These are phyloP conservation scores for Coemansia aciculifera DNA, from an alignment of 192 early-diverging fungal species.

Conservation along the genomic window DNA sequence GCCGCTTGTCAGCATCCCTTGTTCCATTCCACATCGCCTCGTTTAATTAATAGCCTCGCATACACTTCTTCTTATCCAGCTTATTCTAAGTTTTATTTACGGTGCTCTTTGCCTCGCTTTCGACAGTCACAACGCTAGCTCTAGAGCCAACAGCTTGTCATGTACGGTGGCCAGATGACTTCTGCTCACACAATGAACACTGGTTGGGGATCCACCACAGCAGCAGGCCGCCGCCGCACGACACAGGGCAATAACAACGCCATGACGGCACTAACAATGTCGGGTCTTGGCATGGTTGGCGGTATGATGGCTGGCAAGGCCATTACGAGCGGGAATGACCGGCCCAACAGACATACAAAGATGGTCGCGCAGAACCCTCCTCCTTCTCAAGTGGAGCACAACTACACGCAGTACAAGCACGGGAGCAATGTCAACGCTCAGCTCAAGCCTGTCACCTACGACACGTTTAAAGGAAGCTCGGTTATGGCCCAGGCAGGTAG, in stretches of 20 bases:
- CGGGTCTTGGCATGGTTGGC: background rate
- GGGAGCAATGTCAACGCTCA: slow-evolving; percentile 30
- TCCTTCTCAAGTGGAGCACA: slow-evolving; percentile 8
- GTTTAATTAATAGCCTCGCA: background rate
- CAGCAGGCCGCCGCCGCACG: background rate
- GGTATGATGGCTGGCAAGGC: background rate
- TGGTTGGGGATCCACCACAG: background rate
- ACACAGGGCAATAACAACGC: background rate
- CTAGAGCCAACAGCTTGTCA: background rate
- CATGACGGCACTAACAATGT: background rate
- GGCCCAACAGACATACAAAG: background rate
- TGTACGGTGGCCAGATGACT: background rate
- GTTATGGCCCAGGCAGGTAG: slow-evolving; percentile 20
- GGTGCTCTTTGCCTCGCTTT: background rate
- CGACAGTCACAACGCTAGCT: background rate
- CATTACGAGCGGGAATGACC: background rate
- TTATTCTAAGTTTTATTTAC: background rate
- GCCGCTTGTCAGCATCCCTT: background rate
- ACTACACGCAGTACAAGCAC: slow-evolving; percentile 25
- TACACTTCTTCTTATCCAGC: background rate
- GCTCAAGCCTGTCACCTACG: slow-evolving; percentile 26
- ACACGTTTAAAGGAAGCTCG: slow-evolving; percentile 17
- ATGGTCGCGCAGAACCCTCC: background rate
- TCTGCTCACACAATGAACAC: background rate
- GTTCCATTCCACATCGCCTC: background rate